A percentile compares a stretch with the other conserved stretches of the same genome.
phyloP scores from a whole-genome alignment of 2,329 filamentous ascomycete species.

The Pseudogymnoascus sp. region DNA sequence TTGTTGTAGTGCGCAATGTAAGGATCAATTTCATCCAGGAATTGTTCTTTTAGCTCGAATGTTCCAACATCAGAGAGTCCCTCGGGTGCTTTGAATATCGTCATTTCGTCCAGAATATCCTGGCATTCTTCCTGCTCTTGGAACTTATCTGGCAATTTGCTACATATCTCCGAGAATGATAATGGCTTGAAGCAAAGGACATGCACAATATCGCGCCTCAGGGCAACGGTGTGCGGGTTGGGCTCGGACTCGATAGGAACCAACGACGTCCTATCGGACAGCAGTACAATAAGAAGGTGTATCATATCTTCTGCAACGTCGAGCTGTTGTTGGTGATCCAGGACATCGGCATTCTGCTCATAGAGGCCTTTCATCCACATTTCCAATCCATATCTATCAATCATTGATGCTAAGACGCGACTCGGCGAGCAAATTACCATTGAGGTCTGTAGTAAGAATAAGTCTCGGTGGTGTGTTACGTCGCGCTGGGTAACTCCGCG shows the following conservation, averaged over 20 bases:
- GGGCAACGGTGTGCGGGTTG: constrained; percentile 58
- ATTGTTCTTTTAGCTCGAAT: constrained; percentile 84
- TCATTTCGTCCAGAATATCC: constrained; percentile 76
- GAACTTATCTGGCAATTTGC: constrained; percentile 79
- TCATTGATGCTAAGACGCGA: constrained; percentile 77
- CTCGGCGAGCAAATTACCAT: constrained; percentile 78
- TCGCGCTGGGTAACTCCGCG: constrained; percentile 83
- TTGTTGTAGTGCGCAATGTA: constrained; percentile 96
- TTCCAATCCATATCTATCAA: constrained; percentile 85
- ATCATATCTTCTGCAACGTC: constrained; percentile 95
- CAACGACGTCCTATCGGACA: constrained; percentile 81
- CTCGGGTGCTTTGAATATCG: constrained; percentile 82
- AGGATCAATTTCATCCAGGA: constrained; percentile 82
- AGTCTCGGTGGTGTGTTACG: constrained; percentile 87
- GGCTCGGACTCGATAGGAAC: constrained; percentile 60
- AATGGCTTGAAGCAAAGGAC: constrained; percentile 94
- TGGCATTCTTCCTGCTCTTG: constrained; percentile 86
- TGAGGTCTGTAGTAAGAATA: constrained; percentile 87
- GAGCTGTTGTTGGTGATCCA: constrained; percentile 81
- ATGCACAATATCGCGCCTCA: constrained; percentile 86
- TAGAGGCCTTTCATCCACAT: constrained; percentile 83
- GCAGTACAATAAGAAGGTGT: constrained; percentile 80
- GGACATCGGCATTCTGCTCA: constrained; percentile 60
- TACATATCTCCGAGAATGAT: constrained; percentile 85
- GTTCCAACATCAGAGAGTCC: constrained; percentile 87